These are phyloP conservation scores for Penicillium nucicola DNA, from an alignment of 495 filamentous ascomycete species.

Conservation along the genomic window DNA sequence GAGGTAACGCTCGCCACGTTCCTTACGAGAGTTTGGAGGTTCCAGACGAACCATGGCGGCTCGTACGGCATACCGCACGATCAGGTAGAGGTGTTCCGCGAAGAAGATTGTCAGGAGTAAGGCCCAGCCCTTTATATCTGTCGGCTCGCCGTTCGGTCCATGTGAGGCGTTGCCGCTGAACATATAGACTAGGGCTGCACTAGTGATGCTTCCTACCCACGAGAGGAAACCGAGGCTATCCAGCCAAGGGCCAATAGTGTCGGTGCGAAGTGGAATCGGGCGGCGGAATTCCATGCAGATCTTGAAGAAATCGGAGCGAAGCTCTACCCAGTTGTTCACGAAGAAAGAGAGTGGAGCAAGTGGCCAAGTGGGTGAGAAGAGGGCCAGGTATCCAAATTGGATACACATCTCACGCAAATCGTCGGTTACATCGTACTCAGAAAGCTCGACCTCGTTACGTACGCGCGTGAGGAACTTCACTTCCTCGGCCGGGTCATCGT, in stretches of 20 bases:
- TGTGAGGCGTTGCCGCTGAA: constrained; percentile 63
- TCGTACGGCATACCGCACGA: constrained; percentile 65
- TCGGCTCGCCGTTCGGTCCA: constrained; percentile 53
- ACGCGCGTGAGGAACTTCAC: constrained; percentile 74
- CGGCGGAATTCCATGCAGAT: constrained; percentile 88
- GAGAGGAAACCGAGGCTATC: constrained; percentile 81
- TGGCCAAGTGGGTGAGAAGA: constrained; percentile 94
- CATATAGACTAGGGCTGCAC: constrained; percentile 80
- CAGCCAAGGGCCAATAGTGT: constrained; percentile 95
- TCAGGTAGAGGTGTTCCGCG: constrained; percentile 82
- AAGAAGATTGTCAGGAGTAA: constrained; percentile 82
- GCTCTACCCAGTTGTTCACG: constrained; percentile 94
- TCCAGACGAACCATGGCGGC: constrained; percentile 75
- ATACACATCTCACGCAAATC: constrained; percentile 95
- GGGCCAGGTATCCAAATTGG: constrained; percentile 89
- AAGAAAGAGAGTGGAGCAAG: constrained; percentile 85
- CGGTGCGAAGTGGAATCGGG: constrained; percentile 80
- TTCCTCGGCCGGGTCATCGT: constrained; percentile 66
- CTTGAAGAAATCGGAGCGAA: constrained; percentile 90
- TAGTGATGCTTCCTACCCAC: constrained; percentile 87
- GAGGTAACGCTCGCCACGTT: constrained; percentile 68
- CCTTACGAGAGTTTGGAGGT: constrained; percentile 77
- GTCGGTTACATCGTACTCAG: constrained; percentile 79
- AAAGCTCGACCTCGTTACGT: constrained; percentile 80
- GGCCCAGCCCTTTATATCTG: constrained; percentile 73